A percentile compares a stretch with the other conserved stretches of the same genome.
phyloP scores from a whole-genome alignment of 202 grass and related monocot genomes.

The Zoysia matrella region DNA sequence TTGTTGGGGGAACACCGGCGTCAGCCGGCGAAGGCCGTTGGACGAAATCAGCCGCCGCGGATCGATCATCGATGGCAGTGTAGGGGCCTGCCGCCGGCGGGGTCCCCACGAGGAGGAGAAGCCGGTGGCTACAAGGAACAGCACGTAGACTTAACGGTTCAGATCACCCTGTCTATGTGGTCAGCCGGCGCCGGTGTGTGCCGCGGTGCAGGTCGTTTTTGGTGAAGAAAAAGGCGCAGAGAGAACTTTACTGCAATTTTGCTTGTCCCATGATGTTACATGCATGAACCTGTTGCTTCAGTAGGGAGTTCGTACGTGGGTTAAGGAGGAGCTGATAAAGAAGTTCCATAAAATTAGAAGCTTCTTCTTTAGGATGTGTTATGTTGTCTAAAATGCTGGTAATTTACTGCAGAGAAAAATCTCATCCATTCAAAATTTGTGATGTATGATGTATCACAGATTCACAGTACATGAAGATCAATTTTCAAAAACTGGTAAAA shows the following conservation, averaged over 20 bases:
- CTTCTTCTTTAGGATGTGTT: neutral
- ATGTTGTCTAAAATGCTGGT: neutral
- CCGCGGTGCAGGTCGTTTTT: neutral
- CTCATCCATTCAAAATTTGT: too few relatives aligned
- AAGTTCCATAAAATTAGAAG: neutral
- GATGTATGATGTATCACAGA: neutral
- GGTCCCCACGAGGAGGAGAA: conserved; percentile 19
- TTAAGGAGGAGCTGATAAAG: neutral
- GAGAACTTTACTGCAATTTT: neutral
- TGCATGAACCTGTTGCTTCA: neutral
- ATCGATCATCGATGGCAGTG: conserved; percentile 33
- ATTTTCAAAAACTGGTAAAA: neutral
- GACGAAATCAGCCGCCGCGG: conserved; percentile 31
- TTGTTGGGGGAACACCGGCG: neutral
- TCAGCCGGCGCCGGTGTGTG: neutral
- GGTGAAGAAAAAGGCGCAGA: neutral
- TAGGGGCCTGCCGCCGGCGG: neutral
- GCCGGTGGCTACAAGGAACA: conserved; percentile 39
- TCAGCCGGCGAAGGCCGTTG: neutral
- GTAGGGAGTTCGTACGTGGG: neutral
- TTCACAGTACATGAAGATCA: neutral
- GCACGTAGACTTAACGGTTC: conserved; percentile 8
- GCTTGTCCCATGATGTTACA: neutral
- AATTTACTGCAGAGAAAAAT: neutral
- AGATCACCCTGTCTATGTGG: neutral